phyloP scores from a whole-genome alignment of 2,329 filamentous ascomycete genomes.

The Pseudocercospora pini-densiflorae region DNA sequence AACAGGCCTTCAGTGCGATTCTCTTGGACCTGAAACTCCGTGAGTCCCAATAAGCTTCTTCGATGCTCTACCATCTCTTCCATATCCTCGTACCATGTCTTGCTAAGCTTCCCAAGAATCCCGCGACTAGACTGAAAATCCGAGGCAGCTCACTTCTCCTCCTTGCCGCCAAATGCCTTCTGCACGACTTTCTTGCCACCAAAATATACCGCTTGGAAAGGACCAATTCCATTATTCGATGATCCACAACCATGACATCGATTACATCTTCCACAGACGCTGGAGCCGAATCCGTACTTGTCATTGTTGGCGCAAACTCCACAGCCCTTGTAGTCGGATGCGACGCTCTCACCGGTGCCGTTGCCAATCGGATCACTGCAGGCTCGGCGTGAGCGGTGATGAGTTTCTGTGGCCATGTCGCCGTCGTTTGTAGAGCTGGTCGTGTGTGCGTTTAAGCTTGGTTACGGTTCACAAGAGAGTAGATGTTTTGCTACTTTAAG shows the following conservation, averaged over 20 bases:
- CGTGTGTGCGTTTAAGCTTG: neutral
- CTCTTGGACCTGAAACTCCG: no score
- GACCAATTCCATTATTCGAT: constrained; percentile 25
- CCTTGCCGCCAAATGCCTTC: neutral
- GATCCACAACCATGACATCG: constrained; percentile 24
- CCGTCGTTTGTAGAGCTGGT: neutral
- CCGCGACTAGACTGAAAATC: neutral
- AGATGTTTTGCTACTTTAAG: neutral
- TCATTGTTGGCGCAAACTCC: constrained; percentile 19
- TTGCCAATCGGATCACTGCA: constrained; percentile 22
- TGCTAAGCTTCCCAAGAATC: neutral
- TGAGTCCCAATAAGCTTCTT: neutral
- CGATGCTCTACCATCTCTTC: no score
- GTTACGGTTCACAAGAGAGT: neutral
- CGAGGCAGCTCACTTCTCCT: neutral
- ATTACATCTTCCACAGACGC: constrained; percentile 23
- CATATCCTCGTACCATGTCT: neutral
- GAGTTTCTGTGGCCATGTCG: neutral
- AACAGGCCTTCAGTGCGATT: neutral
- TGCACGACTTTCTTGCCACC: constrained; percentile 15
- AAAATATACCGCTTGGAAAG: constrained; percentile 24
- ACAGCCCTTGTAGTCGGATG: constrained; percentile 11
- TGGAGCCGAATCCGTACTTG: constrained; percentile 21
- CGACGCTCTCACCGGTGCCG: neutral
- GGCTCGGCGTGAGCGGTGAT: constrained; percentile 9